Evolutionary conservation across 208 protist species (phyloP).

Genomic region (Novymonas esmeraldas): DNA sequence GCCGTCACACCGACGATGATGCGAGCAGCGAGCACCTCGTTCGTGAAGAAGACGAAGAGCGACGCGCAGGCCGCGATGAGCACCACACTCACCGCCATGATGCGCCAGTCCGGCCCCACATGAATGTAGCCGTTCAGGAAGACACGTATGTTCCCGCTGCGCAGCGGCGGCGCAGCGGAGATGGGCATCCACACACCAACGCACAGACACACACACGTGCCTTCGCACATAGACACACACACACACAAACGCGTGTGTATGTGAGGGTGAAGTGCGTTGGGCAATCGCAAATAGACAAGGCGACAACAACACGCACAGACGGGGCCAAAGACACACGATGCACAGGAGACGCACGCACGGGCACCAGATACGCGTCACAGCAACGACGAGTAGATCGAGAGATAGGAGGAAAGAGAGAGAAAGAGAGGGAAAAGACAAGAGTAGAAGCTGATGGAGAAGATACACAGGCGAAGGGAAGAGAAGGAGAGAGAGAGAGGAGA

Average conservation of each 20-base stretch:
- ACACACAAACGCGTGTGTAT: no score
- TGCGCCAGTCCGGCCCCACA: constrained; percentile 64
- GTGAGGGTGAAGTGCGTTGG: no score
- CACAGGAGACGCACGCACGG: no score
- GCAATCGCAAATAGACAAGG: no score
- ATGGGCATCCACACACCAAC: constrained; percentile 16
- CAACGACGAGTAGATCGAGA: no score
- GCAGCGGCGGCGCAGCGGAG: constrained; percentile 1
- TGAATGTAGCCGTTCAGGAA: constrained; percentile 50
- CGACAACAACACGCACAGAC: no score
- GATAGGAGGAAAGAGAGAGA: not conserved
- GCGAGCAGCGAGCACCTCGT: constrained; percentile 34
- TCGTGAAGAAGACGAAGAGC: constrained; percentile 58
- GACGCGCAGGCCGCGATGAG: constrained; percentile 44
- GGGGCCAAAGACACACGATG: no score
- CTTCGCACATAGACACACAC: no score
- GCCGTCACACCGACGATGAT: constrained; percentile 46
- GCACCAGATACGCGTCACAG: no score
- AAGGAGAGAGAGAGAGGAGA: not conserved
- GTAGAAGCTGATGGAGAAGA: no score
- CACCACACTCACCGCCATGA: constrained; percentile 41
- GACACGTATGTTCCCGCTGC: constrained; percentile 49
- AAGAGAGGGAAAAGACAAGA: not conserved
- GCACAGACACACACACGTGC: no score
- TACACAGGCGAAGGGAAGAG: not conserved